Evolutionary conservation across 2,329 filamentous ascomycete species (phyloP), one percentile per base, ranked within the genome.

Genomic region (Alternaria rosae): DNA sequence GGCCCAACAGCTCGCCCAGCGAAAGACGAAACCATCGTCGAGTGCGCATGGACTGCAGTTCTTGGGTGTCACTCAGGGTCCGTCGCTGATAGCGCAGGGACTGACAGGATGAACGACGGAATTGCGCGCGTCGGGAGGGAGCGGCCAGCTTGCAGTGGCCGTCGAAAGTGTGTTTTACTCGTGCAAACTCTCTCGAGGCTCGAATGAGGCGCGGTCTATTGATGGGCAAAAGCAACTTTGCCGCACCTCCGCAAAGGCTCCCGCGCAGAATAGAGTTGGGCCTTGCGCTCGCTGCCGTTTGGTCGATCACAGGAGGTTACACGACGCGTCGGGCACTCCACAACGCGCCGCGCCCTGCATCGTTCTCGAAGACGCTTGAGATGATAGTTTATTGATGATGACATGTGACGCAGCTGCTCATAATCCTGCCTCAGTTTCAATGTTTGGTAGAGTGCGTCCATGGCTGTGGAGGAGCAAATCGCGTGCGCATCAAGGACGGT

Each of bases 271-370:
- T 65, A 67, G 59, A 68, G 65, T 66, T 69, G 57, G 61, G 48
- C 30, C 53, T 67, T 64, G 65, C 44, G 57, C 44, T 60, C 56
- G 61, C 57, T 59, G 55, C 63, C 42, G 64, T 68, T 68, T 64
- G 38, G 70, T 66, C 62, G 63, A 69, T 69, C 62, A 55, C 59
- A 60, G 48, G 54, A 59, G 53, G 69, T 70, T 64, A 57, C 61
- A 69, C 66, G 45, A 65, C 62, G 59, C 62, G 63, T 66, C 58
- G 59, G 66, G 59, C 66, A 66, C 64, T 70, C 67, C 57, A 66
- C 69, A 57, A 42, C 57, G 62, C 68, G 60, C 54, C 53, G 55
- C 47, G 62, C 69, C 69, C 64, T 70, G 63, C 70, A 50, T 69
- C 44, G 35, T 47, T 45, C 20, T 56, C 57, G 48, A 67, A 54